A percentile compares a stretch with the other conserved stretches of the same genome.
Conservation (phyloP, 2,329 filamentous ascomycete species). For the Paramyrothecium sp. region DNA sequence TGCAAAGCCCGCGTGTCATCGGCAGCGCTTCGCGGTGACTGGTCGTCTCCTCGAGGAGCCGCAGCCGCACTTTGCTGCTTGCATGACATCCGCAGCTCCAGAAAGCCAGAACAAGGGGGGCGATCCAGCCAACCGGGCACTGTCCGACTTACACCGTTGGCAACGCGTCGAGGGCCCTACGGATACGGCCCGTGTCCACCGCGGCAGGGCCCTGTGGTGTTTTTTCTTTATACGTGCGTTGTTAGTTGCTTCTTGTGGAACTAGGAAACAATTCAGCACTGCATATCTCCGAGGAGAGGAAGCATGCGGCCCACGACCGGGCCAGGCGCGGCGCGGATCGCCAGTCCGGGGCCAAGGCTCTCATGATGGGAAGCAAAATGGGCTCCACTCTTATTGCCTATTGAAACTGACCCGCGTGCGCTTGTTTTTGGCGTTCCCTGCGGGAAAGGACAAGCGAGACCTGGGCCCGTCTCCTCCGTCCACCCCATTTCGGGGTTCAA, state of each 20-base stretch:
- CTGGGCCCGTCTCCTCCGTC: not conserved
- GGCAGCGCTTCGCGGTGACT: not conserved
- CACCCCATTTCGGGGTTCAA: not conserved
- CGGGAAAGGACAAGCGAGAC: not conserved
- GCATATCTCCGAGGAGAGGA: too few relatives aligned
- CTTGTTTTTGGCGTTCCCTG: not conserved
- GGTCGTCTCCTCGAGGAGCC: not conserved
- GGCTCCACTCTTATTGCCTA: too few relatives aligned
- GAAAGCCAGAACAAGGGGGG: too few relatives aligned
- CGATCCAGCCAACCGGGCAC: not conserved
- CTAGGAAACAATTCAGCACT: too few relatives aligned
- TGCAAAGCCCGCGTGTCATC: not conserved
- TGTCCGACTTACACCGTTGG: not conserved
- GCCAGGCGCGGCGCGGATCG: too few relatives aligned
- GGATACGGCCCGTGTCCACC: not conserved
- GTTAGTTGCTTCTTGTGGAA: not conserved
- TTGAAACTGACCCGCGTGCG: not conserved
- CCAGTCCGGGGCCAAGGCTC: too few relatives aligned
- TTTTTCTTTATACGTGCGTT: not conserved
- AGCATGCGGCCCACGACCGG: too few relatives aligned
- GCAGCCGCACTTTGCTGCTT: not conserved
- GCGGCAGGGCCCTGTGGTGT: too few relatives aligned
- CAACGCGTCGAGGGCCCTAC: not conserved
- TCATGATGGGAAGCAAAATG: too few relatives aligned
- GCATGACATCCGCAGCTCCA: not conserved